Percentiles rank a stretch among this genome's conserved stretches.
These are phyloP conservation scores for Brassica hybrid DNA, from an alignment of 441 rosid genomes.

Conservation along the genomic window DNA sequence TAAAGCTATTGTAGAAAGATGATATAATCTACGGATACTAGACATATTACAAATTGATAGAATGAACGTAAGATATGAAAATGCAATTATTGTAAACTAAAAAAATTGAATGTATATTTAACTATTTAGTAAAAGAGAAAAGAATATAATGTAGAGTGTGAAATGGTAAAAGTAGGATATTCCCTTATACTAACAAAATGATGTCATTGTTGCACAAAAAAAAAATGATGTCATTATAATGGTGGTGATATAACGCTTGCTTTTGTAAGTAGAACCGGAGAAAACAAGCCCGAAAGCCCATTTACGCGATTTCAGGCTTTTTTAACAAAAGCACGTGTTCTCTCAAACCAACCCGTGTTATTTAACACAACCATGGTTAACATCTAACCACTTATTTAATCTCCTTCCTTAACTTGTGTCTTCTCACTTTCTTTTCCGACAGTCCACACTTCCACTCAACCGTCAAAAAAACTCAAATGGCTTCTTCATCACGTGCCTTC, in stretches of 20 bases:
- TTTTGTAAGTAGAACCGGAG: slow-evolving; percentile 3
- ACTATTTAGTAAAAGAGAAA: too few species aligned
- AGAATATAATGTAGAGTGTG: too few species aligned
- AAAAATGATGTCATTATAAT: background rate
- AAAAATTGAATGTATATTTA: too few species aligned
- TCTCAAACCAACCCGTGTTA: slow-evolving; percentile 28
- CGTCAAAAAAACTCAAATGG: slow-evolving; percentile 32
- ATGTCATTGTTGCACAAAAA: too few species aligned
- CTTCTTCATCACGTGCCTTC: slow-evolving; percentile 15
- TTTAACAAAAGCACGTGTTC: slow-evolving; percentile 30
- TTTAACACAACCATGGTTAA: slow-evolving; percentile 4
- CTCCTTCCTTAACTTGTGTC: slow-evolving; percentile 6
- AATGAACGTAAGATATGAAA: background rate
- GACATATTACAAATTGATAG: background rate
- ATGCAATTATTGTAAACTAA: too few species aligned
- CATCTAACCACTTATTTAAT: background rate
- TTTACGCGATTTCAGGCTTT: slow-evolving; percentile 9
- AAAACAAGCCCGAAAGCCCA: slow-evolving; percentile 22
- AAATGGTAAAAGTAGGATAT: too few species aligned
- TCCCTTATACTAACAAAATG: too few species aligned
- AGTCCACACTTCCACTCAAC: slow-evolving; percentile 12
- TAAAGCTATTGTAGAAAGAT: background rate
- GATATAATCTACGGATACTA: background rate
- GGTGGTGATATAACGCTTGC: slow-evolving; percentile 1
- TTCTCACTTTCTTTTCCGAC: slow-evolving; percentile 17